These are phyloP conservation scores for Sphaerosporella brunnea DNA, from an alignment of 495 filamentous ascomycete species.

Conservation along the genomic window DNA sequence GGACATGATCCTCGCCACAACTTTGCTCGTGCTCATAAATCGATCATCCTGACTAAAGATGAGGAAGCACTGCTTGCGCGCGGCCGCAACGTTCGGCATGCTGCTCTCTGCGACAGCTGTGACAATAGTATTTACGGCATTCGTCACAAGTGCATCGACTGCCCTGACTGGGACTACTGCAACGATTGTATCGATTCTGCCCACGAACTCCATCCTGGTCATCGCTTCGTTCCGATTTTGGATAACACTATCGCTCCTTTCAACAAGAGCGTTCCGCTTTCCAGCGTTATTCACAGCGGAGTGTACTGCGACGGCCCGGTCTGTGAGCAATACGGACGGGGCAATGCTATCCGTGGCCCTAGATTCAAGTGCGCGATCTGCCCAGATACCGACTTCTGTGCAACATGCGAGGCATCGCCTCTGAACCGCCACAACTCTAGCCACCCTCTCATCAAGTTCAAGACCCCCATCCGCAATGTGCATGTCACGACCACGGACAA, in stretches of 20 bases:
- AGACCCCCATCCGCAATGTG: conserved; percentile 77
- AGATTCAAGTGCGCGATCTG: conserved; percentile 98
- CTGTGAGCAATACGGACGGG: conserved; percentile 40
- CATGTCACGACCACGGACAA: conserved; percentile 71
- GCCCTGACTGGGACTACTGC: conserved; percentile 97
- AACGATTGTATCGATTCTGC: conserved; percentile 52
- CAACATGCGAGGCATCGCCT: conserved; percentile 76
- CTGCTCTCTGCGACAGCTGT: conserved; percentile 87
- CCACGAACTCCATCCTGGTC: conserved; percentile 50
- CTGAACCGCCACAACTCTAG: conserved; percentile 75
- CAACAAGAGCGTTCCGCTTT: conserved; percentile 39
- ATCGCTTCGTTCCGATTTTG: conserved; percentile 83
- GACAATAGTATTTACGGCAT: conserved; percentile 71
- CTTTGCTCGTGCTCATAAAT: conserved; percentile 47
- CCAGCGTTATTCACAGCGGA: conserved; percentile 48
- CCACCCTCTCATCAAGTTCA: conserved; percentile 93
- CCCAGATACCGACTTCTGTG: conserved; percentile 91
- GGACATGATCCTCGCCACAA: conserved; percentile 84
- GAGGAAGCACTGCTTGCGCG: conserved; percentile 49
- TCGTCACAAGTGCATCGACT: conserved; percentile 92
- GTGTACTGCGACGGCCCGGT: conserved; percentile 94
- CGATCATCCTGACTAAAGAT: conserved; percentile 36
- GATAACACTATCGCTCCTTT: neutral
- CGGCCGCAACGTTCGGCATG: conserved; percentile 68
- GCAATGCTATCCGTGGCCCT: conserved; percentile 61